A percentile compares a stretch with the other conserved stretches of the same genome.
Conservation (phyloP, 345 rosid species). For the Eucalyptus erythrocorys region DNA sequence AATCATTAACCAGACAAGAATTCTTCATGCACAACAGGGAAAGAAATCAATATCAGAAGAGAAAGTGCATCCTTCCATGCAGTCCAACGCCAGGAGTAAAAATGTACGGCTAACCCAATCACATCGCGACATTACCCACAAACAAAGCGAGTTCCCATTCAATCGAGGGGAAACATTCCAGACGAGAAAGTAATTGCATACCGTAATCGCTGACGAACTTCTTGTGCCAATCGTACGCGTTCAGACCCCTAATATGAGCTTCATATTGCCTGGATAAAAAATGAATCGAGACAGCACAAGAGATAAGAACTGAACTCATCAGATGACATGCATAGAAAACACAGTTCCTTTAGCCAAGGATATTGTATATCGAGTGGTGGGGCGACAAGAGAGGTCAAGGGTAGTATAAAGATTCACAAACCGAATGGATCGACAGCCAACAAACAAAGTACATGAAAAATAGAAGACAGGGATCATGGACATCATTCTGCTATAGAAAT, state of each 20-base stretch:
- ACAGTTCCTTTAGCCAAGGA: too few species aligned
- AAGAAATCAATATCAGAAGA: background rate
- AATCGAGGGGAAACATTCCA: background rate
- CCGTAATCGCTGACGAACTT: constrained; percentile 84
- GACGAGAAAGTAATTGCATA: background rate
- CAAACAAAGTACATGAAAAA: too few species aligned
- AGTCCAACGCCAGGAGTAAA: constrained; percentile 10
- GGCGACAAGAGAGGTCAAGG: too few species aligned
- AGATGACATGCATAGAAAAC: too few species aligned
- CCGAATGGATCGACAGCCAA: too few species aligned
- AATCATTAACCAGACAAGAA: too few species aligned
- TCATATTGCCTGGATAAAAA: constrained; percentile 63
- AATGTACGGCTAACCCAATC: background rate
- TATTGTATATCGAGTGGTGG: too few species aligned
- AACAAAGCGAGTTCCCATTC: background rate
- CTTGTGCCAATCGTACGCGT: constrained; percentile 84
- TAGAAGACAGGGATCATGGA: too few species aligned
- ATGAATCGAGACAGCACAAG: background rate
- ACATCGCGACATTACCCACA: background rate
- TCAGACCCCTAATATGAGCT: constrained; percentile 77
- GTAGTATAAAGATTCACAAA: too few species aligned
- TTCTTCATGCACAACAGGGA: background rate
- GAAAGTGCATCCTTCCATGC: constrained; percentile 20
- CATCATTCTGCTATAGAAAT: too few species aligned
- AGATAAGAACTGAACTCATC: too few species aligned